phyloP scores from a whole-genome alignment of 1,284 basidiomycete species.

The Ganoderma boninense region DNA sequence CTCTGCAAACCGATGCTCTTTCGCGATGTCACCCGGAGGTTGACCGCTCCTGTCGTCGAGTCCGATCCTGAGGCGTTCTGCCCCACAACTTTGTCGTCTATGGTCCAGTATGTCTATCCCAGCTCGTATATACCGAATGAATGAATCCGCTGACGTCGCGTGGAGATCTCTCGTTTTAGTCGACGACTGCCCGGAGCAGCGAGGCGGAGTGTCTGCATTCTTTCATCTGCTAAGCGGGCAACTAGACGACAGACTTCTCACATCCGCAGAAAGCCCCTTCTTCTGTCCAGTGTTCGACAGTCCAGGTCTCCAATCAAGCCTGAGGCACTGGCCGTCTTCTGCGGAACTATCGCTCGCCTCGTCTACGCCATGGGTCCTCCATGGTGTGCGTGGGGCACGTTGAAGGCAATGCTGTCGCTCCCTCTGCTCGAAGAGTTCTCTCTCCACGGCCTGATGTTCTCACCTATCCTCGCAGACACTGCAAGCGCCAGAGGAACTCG shows the following conservation, averaged over 20 bases:
- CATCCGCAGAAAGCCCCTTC: neutral
- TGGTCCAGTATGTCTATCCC: neutral
- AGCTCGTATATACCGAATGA: neutral
- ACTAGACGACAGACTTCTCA: neutral
- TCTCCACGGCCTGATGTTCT: neutral
- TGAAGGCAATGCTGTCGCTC: neutral
- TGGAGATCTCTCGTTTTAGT: neutral
- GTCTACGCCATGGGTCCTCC: neutral
- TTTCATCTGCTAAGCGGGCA: neutral
- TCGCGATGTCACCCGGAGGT: neutral
- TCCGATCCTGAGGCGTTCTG: neutral
- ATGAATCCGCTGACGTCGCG: neutral
- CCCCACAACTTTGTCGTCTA: neutral
- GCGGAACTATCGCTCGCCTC: neutral
- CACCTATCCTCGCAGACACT: neutral
- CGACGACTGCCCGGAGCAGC: neutral
- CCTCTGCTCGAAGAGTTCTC: neutral
- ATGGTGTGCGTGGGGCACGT: neutral
- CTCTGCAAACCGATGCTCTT: constrained; percentile 1
- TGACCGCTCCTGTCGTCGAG: neutral
- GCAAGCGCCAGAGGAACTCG: neutral
- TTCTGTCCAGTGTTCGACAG: neutral
- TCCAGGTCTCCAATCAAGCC: neutral
- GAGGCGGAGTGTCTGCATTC: neutral
- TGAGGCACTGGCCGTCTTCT: neutral